Evolutionary conservation across 2,329 filamentous ascomycete genomes (phyloP).

Genomic region (Phoma sp.): DNA sequence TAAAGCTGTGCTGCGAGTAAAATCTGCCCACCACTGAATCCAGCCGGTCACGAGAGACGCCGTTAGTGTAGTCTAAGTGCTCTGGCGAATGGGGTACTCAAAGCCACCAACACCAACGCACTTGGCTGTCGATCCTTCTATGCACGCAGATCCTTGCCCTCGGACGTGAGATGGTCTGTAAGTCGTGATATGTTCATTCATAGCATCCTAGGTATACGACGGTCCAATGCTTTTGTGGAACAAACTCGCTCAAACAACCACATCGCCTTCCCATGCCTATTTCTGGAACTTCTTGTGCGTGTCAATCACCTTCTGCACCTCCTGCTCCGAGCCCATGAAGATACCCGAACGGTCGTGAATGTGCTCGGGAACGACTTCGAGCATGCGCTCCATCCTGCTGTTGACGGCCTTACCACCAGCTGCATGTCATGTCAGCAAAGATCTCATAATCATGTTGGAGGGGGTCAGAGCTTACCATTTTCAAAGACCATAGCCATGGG

Average conservation of each 20-base stretch:
- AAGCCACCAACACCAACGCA: slow-evolving; percentile 10
- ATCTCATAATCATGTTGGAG: too few species aligned
- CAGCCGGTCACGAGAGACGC: not conserved
- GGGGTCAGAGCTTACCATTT: slow-evolving; percentile 73
- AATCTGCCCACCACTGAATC: too few species aligned
- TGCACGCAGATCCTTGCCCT: too few species aligned
- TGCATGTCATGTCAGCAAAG: slow-evolving; percentile 49
- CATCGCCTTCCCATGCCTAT: slow-evolving; percentile 17
- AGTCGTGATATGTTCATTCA: slow-evolving; percentile 6
- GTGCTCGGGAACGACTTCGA: slow-evolving; percentile 85
- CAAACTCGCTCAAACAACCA: slow-evolving; percentile 1
- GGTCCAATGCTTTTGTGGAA: slow-evolving; percentile 13
- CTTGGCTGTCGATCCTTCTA: slow-evolving; percentile 3
- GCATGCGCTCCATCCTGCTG: slow-evolving; percentile 88
- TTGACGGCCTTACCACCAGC: slow-evolving; percentile 92
- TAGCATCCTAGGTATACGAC: slow-evolving; percentile 5
- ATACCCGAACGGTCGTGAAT: slow-evolving; percentile 97
- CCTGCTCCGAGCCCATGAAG: slow-evolving; percentile 92
- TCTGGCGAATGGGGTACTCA: not conserved
- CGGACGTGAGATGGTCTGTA: too few species aligned
- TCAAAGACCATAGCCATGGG: slow-evolving; percentile 99
- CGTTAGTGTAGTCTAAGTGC: not conserved
- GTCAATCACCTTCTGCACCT: slow-evolving; percentile 93
- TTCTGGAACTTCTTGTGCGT: slow-evolving; percentile 70
- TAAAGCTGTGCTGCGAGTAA: too few species aligned